Evolutionary conservation across 2,329 filamentous ascomycete species (phyloP).

Genomic region (Pyrenochaeta sp.): DNA sequence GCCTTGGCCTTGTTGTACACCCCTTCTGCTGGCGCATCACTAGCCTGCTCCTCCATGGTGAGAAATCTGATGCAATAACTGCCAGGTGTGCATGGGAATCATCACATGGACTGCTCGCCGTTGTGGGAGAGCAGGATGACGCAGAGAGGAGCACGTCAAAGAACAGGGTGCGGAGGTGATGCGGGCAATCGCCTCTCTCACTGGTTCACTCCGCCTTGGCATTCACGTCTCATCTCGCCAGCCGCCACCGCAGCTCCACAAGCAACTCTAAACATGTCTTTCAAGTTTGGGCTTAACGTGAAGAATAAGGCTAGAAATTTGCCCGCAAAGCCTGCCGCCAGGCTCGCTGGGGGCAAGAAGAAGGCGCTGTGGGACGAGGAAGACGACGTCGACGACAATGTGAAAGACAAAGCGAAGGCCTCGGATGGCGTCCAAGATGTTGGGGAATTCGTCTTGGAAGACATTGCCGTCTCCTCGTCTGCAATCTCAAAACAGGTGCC

Average conservation of each 20-base stretch:
- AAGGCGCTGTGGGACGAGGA: constrained; percentile 62
- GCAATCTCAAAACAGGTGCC: constrained; percentile 31
- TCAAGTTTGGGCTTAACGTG: constrained; percentile 68
- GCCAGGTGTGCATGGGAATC: constrained; percentile 26
- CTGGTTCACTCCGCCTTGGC: constrained; percentile 38
- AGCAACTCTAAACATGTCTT: constrained; percentile 41
- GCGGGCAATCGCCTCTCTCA: constrained; percentile 19
- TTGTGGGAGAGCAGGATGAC: constrained; percentile 12
- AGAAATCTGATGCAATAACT: constrained; percentile 13
- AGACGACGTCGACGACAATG: constrained; percentile 65
- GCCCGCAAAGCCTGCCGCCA: constrained; percentile 22
- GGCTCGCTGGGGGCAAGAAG: constrained; percentile 37
- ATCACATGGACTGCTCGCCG: neutral
- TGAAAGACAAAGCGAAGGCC: constrained; percentile 41
- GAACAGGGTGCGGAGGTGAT: constrained; percentile 37
- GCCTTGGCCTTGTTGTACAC: constrained; percentile 37
- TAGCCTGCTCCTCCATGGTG: constrained; percentile 42
- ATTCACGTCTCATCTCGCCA: constrained; percentile 6
- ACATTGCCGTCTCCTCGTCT: constrained; percentile 50
- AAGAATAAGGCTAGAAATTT: constrained; percentile 60
- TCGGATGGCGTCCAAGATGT: constrained; percentile 63
- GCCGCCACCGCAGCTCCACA: constrained; percentile 1
- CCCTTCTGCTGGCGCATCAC: constrained; percentile 23
- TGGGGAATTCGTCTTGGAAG: constrained; percentile 65
- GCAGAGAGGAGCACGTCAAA: too few relatives aligned